Conservation (phyloP, 2,329 filamentous ascomycete genomes). For the Hymenoscyphus repandus region DNA sequence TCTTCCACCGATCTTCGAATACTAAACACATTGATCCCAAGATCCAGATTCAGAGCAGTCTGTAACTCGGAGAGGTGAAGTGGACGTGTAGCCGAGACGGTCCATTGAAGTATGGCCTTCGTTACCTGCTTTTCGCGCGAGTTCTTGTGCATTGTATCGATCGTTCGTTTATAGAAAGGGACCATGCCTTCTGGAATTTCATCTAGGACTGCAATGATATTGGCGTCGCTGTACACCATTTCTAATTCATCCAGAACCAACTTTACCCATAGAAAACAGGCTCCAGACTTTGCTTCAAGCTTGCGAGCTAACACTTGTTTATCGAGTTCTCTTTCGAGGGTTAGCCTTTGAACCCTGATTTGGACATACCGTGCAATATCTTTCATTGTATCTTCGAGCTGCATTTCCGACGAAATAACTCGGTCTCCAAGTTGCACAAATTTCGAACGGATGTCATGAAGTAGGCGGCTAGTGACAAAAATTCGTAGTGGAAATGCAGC, state of each 20-base stretch:
- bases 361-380: slow-evolving; percentile 1
- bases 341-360: neutral
- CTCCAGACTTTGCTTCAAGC: neutral
- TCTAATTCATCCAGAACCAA: slow-evolving; percentile 1
- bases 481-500: neutral
- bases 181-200: slow-evolving; percentile 25
- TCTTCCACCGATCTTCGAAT: neutral
- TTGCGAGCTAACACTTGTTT: neutral
- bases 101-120: slow-evolving; percentile 2
- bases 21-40: neutral
- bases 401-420: neutral
- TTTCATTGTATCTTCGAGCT: neutral
- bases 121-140: neutral
- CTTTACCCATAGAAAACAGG: neutral
- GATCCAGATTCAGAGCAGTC: neutral
- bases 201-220: slow-evolving; percentile 11
- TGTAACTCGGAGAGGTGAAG: neutral
- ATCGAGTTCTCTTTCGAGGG: neutral
- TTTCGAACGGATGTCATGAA: neutral
- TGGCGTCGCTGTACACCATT: slow-evolving; percentile 17
- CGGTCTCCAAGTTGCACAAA: neutral
- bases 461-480: neutral
- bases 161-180: neutral
- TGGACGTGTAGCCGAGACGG: slow-evolving; percentile 5
- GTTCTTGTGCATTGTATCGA: neutral